Percentiles rank a stretch among this genome's conserved stretches.
Evolutionary conservation across 2,329 filamentous ascomycete species (phyloP).

Genomic region (Ophiostoma piceae): DNA sequence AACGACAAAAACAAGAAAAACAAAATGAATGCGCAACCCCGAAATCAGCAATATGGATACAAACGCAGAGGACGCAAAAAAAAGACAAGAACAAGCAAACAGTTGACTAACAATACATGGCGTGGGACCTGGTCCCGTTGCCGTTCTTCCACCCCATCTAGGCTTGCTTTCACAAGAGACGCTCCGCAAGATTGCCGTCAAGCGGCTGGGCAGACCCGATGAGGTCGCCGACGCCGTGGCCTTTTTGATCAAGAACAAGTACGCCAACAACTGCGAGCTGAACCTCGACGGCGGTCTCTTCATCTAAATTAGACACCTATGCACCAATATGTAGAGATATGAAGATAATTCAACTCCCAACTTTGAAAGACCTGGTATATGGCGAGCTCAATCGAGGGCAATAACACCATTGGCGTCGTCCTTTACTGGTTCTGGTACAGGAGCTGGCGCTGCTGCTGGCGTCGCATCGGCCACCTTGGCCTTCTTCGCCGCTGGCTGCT

Average conservation of each 20-base stretch:
- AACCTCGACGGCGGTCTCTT: constrained; percentile 79
- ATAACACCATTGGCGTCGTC: not conserved
- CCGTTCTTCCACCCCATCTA: not conserved
- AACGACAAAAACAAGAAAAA: not conserved
- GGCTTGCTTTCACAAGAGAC: constrained; percentile 5
- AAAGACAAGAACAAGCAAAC: not conserved
- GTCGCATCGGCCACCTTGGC: constrained; percentile 35
- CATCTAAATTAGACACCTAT: not conserved
- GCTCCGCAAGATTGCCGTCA: constrained; percentile 51
- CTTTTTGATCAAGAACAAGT: constrained; percentile 72
- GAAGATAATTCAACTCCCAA: constrained; percentile 38
- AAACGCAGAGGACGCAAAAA: not conserved
- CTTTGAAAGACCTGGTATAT: not conserved
- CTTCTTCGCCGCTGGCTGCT: constrained; percentile 43
- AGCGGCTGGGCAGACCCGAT: constrained; percentile 59
- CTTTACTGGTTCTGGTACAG: not conserved
- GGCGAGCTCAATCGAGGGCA: not conserved
- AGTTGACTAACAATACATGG: constrained; percentile 5
- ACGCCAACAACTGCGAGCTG: constrained; percentile 80
- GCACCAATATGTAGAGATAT: constrained; percentile 32
- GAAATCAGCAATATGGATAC: not conserved
- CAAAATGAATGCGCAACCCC: not conserved
- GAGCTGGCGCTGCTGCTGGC: not conserved
- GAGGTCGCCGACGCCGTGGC: constrained; percentile 79
- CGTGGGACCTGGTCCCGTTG: constrained; percentile 4